A percentile compares a stretch with the other conserved stretches of the same genome.
phyloP scores from a whole-genome alignment of 2,329 filamentous ascomycete genomes.

The Fusarium tricinctum region DNA sequence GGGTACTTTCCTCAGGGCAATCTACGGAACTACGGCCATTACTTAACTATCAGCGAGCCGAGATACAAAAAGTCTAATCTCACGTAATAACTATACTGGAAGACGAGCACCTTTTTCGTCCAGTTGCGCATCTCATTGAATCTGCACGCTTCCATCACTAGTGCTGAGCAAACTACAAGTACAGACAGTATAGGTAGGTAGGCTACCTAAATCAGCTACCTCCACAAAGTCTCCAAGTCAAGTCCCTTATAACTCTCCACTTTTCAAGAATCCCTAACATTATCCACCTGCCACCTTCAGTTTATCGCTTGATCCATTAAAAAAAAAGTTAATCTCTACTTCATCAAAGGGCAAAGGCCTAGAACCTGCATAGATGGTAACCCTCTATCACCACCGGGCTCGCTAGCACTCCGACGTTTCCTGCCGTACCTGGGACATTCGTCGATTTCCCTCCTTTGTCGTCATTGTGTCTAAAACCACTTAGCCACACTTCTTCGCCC shows the following conservation, averaged over 20 bases:
- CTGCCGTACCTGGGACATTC: not conserved
- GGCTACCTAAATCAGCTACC: not conserved
- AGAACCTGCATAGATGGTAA: conserved; percentile 17
- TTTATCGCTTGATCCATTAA: conserved; percentile 12
- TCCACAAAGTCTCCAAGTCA: not conserved
- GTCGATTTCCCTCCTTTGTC: not conserved
- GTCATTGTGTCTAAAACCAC: no score
- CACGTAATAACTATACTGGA: no score
- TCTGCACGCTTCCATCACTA: no score
- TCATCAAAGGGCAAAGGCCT: conserved; percentile 14
- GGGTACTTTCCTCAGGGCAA: not conserved
- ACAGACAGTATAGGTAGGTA: no score
- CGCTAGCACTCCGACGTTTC: not conserved
- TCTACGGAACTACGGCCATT: not conserved
- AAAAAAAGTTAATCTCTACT: conserved; percentile 34
- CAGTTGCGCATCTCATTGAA: no score
- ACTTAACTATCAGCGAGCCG: no score
- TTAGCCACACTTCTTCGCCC: conserved; percentile 12
- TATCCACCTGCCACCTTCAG: conserved; percentile 6
- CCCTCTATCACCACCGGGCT: conserved; percentile 4
- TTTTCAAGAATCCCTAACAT: not conserved
- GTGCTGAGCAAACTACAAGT: not conserved
- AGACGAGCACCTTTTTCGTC: no score
- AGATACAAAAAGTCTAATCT: no score
- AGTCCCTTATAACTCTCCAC: conserved; percentile 9